Conservation (phyloP, 148 eudicot species). For the Vaccinium macrocarpon region DNA sequence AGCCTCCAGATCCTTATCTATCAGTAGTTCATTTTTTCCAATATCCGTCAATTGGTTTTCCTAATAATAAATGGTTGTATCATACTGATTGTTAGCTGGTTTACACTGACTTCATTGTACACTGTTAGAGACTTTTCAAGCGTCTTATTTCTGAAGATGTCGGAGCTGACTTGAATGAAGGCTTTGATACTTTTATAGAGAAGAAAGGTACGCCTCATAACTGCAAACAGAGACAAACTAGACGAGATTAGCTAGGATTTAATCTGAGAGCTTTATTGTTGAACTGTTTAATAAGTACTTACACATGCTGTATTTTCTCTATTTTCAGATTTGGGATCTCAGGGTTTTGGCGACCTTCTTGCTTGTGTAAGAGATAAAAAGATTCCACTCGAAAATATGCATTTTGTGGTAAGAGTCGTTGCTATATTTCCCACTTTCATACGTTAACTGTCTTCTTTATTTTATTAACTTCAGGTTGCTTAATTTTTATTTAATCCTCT, state of each 20-base stretch:
- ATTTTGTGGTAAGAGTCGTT: constrained; percentile 78
- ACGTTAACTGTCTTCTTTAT: constrained; percentile 11
- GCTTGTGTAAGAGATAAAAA: constrained; percentile 72
- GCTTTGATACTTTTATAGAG: constrained; percentile 81
- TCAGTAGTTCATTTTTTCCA: background rate
- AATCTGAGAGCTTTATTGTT: background rate
- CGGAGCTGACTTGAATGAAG: constrained; percentile 90
- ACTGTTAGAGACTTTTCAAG: constrained; percentile 86
- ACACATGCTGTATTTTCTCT: constrained; percentile 14
- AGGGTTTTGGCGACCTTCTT: constrained; percentile 92
- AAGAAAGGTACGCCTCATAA: constrained; percentile 59
- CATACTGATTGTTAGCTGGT: background rate
- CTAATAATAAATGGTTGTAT: background rate
- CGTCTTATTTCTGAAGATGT: constrained; percentile 89
- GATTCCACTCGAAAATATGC: constrained; percentile 85
- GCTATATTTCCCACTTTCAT: constrained; percentile 1
- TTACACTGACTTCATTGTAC: constrained; percentile 15
- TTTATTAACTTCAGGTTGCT: constrained; percentile 14
- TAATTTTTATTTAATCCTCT: constrained; percentile 11
- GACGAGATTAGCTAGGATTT: background rate
- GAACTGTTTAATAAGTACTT: constrained; percentile 4
- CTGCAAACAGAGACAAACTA: background rate
- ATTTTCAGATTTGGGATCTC: constrained; percentile 81
- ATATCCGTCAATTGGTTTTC: background rate
- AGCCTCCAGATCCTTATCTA: constrained; percentile 25